Conservation (phyloP, 2,329 filamentous ascomycete species). For the Aureobasidium uvarum region DNA sequence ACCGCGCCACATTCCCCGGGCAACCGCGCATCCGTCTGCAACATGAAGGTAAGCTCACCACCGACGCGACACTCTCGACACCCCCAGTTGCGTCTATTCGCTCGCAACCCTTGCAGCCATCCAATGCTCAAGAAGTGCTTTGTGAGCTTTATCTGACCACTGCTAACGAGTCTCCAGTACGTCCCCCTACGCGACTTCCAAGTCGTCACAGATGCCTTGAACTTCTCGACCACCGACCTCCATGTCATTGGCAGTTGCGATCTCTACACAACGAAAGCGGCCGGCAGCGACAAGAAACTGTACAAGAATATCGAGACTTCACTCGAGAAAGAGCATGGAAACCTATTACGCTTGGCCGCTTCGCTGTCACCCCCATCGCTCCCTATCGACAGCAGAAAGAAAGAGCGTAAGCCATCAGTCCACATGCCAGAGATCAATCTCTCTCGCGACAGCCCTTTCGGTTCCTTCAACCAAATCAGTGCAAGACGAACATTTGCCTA, state of each 20-base stretch:
- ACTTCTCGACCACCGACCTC: constrained; percentile 91
- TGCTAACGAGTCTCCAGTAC: constrained; percentile 59
- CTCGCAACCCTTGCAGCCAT: background rate
- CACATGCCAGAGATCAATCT: constrained; percentile 56
- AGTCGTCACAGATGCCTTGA: constrained; percentile 85
- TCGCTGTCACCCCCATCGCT: constrained; percentile 77
- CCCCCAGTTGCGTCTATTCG: no score
- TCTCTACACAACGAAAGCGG: constrained; percentile 95
- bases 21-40: constrained; percentile 15
- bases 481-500: constrained; percentile 93
- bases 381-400: constrained; percentile 39
- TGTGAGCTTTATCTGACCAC: background rate
- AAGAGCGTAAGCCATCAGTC: constrained; percentile 33
- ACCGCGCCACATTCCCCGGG: background rate
- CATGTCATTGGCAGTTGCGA: constrained; percentile 93
- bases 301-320: constrained; percentile 94
- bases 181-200: constrained; percentile 89
- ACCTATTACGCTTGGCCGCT: constrained; percentile 79
- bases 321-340: constrained; percentile 86
- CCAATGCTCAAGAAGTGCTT: background rate
- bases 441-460: constrained; percentile 86
- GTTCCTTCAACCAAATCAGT: constrained; percentile 80
- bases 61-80: constrained; percentile 5
- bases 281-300: constrained; percentile 91
- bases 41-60: constrained; percentile 27